A percentile compares a stretch with the other conserved stretches of the same genome.
phyloP scores from a whole-genome alignment of 345 rosid species.

The Microcos paniculata region DNA sequence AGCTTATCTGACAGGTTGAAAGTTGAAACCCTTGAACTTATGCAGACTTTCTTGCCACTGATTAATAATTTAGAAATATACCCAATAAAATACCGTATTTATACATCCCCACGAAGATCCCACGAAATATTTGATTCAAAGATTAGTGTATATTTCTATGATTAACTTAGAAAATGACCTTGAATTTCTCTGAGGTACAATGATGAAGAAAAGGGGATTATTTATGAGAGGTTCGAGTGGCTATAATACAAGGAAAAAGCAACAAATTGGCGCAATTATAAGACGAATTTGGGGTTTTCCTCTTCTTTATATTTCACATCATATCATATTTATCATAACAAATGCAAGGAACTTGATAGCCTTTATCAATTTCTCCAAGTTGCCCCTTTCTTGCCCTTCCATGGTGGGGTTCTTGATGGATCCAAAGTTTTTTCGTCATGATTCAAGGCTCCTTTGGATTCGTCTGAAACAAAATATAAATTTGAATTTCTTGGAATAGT shows the following conservation, averaged over 20 bases:
- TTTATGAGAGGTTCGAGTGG: no score
- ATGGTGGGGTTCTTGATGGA: constrained; percentile 7
- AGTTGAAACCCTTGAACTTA: no score
- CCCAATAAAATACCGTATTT: neutral
- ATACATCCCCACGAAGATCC: no score
- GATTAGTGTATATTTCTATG: neutral
- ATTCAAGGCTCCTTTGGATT: neutral
- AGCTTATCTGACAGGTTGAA: neutral
- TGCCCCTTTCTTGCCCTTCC: neutral
- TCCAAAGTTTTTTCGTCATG: neutral
- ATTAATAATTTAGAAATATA: neutral
- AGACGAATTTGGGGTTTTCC: neutral
- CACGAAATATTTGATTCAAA: no score
- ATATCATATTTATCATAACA: no score
- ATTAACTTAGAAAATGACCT: neutral
- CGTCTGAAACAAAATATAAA: neutral
- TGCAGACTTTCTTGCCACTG: constrained; percentile 4
- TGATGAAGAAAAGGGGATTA: neutral
- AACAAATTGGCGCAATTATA: constrained; percentile 7
- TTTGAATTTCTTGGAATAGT: neutral
- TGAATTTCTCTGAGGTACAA: neutral
- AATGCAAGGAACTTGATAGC: no score
- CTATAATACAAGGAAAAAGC: constrained; percentile 9
- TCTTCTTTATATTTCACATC: no score
- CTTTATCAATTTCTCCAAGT: no score